Evolutionary conservation across 2,329 filamentous ascomycete genomes (phyloP).

Genomic region (Ascochyta viciae-villosae): DNA sequence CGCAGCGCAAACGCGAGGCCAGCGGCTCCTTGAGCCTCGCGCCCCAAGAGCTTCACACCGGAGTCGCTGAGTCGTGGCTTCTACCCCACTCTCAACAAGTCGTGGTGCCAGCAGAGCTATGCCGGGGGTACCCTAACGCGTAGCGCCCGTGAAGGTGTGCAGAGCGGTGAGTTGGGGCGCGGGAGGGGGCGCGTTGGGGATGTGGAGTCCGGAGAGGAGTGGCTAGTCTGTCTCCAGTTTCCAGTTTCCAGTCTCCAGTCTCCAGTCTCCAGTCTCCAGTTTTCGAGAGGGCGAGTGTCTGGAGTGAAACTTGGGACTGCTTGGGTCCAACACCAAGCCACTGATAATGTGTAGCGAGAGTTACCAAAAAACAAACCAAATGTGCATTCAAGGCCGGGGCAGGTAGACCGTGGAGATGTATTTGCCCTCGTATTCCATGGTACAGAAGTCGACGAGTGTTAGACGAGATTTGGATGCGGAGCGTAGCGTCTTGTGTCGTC

Average conservation of each 20-base stretch:
- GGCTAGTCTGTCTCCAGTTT: neutral
- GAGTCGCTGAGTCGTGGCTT: slow-evolving; percentile 3
- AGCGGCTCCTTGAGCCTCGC: slow-evolving; percentile 8
- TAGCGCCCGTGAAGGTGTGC: slow-evolving; percentile 8
- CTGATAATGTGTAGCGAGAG: neutral
- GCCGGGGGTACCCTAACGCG: neutral
- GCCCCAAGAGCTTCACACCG: slow-evolving; percentile 1
- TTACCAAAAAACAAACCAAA: neutral
- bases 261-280: too few species aligned
- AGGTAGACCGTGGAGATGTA: neutral
- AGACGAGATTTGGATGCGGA: neutral
- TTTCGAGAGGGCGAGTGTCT: neutral
- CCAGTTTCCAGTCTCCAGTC: neutral
- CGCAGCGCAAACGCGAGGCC: slow-evolving; percentile 7
- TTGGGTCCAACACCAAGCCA: neutral
- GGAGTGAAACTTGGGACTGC: neutral
- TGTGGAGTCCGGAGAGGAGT: slow-evolving; percentile 12
- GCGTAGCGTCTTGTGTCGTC: slow-evolving; percentile 3
- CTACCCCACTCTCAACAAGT: slow-evolving; percentile 17
- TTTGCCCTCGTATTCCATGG: neutral
- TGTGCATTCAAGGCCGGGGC: neutral
- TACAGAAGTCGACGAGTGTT: slow-evolving; percentile 4
- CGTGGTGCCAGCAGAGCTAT: slow-evolving; percentile 7
- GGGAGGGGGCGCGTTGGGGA: slow-evolving; percentile 1
- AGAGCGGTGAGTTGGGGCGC: slow-evolving; percentile 5